phyloP scores from a whole-genome alignment of 1,139 yeast genomes.

The Geotrichum bryndzae region DNA sequence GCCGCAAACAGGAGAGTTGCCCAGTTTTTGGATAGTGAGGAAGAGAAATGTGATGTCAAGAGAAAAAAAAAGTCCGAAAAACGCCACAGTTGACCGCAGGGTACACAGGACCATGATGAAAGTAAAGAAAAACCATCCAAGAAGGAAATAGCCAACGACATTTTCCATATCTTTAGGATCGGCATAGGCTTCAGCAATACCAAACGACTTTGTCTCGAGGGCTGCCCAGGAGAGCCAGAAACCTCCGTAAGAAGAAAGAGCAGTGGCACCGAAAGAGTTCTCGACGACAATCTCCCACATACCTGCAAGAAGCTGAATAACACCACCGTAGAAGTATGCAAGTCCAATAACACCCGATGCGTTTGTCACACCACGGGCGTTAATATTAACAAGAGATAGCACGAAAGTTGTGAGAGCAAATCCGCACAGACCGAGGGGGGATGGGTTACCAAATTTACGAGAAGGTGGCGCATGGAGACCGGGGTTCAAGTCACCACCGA shows the following conservation, averaged over 20 bases:
- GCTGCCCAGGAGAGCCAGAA: constrained; percentile 81
- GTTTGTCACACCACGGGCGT: constrained; percentile 49
- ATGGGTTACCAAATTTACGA: constrained; percentile 76
- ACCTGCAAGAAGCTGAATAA: constrained; percentile 67
- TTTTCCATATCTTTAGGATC: constrained; percentile 38
- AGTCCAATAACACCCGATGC: constrained; percentile 61
- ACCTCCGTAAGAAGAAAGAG: constrained; percentile 73
- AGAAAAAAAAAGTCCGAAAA: constrained; percentile 60
- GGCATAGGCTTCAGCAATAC: constrained; percentile 56
- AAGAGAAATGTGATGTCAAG: constrained; percentile 62
- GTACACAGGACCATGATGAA: constrained; percentile 61
- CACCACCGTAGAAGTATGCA: constrained; percentile 80
- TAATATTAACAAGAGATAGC: constrained; percentile 54
- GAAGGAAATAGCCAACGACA: constrained; percentile 68
- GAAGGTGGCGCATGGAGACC: constrained; percentile 59
- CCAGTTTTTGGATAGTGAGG: constrained; percentile 54
- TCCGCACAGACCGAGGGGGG: constrained; percentile 79
- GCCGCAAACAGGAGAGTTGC: constrained; percentile 34
- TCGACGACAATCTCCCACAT: constrained; percentile 64
- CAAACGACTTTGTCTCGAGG: constrained; percentile 63
- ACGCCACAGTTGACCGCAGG: constrained; percentile 74
- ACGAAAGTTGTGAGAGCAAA: constrained; percentile 83
- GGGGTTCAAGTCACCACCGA: constrained; percentile 63
- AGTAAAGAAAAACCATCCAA: constrained; percentile 78
- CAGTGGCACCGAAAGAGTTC: constrained; percentile 85